Evolutionary conservation across 352 stramenopile species (phyloP).

Genomic region (Globisporangium splendens): DNA sequence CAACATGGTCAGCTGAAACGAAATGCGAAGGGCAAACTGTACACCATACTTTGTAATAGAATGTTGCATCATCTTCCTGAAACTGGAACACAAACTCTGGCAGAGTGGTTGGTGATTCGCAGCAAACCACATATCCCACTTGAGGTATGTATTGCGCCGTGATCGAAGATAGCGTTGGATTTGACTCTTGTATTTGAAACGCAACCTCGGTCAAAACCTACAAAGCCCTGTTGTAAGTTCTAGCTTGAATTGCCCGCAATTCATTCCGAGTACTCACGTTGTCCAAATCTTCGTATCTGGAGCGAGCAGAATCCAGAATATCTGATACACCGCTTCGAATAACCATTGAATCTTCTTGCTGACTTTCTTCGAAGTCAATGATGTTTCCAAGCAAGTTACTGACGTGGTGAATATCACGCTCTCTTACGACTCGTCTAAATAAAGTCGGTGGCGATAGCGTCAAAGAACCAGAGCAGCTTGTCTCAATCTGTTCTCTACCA

Average conservation of each 20-base stretch:
- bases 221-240: background rate
- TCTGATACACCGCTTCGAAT: constrained; percentile 75
- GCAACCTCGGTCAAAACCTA: constrained; percentile 82
- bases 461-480: constrained; percentile 4
- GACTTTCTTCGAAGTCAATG: constrained; percentile 80
- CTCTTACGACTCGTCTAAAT: constrained; percentile 26
- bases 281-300: constrained; percentile 80
- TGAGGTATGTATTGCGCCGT: constrained; percentile 86
- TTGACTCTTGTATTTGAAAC: constrained; percentile 75
- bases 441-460: constrained; percentile 20
- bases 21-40: too few species aligned
- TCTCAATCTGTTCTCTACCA: constrained; percentile 25
- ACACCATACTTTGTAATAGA: constrained; percentile 79
- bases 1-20: too few species aligned
- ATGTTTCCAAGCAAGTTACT: constrained; percentile 82
- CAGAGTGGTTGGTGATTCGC: constrained; percentile 57
- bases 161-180: constrained; percentile 66
- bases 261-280: constrained; percentile 33
- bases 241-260: background rate
- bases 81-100: constrained; percentile 86
- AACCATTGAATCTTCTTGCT: constrained; percentile 50
- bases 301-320: constrained; percentile 57
- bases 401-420: constrained; percentile 50
- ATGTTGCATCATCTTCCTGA: constrained; percentile 81
- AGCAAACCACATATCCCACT: constrained; percentile 85